Base-by-base conservation (phyloP, 352 stramenopile genomes). In the Pythium utonaiense region DNA sequence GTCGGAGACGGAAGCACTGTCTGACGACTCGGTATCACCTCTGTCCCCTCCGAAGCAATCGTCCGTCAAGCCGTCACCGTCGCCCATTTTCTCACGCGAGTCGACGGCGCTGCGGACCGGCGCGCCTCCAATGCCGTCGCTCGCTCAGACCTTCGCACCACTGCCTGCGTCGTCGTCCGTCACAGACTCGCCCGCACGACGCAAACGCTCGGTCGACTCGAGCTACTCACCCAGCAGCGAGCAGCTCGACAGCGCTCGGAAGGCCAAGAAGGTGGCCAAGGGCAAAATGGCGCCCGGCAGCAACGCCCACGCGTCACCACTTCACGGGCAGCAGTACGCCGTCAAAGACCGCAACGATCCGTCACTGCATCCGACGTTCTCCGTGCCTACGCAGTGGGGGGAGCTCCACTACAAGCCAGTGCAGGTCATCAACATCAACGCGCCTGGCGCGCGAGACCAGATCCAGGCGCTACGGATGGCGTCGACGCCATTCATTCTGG, bases 311-410 rank as follows among this genome's bases (percentile, higher is more conserved):
- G 38, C 13, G 17, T 58, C 50, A 9, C 31, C 59, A 4, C 31
- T 59, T 19, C 41, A 59, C 21, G 51, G 56, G 22, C 21, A 62
- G 16, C 49, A 53, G 45, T 62, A 54, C 34, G 27, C 33, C 34
- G 27, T 44, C 17, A 66, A 68, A 28, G 27, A 53, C 33, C 49
- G 28, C 25, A 34, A 59, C 19, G 61, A 68, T 38, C 56, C 54
- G 47, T 64, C 53, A 22, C 41, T 68, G 2, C 51, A 89, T 57
- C 81, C 77, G 27, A 84, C 72, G 22, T 82, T 83, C 56, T 83
- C 81, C 6, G 74, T 88, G 27, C 81, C 81, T 19, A 88, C 78
- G 30, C 81, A 84, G 36, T 91, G 81, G 81, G 81, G 88, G 19
- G 73, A 88, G 28, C 64, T 88, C 27, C 81, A 89, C 52, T 83